phyloP scores from a whole-genome alignment of 2,329 filamentous ascomycete genomes.

The Cladosporium cucumerinum region DNA sequence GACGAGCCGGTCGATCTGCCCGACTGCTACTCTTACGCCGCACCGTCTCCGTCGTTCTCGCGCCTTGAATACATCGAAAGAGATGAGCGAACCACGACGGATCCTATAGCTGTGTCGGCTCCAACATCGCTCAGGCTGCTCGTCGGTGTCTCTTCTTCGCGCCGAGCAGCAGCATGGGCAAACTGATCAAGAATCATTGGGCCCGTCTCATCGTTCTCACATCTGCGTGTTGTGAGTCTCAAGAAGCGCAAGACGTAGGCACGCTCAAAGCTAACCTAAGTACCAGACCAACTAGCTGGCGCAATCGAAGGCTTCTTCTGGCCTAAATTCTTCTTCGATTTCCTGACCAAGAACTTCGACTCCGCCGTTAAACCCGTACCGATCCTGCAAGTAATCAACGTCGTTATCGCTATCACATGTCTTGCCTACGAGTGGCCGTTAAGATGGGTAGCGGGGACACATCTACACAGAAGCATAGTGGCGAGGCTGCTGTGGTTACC shows the following conservation, averaged over 20 bases:
- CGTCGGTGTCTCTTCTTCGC: background rate
- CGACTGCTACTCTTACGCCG: conserved; percentile 4
- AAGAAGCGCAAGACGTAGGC: background rate
- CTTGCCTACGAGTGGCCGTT: conserved; percentile 92
- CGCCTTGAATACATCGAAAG: background rate
- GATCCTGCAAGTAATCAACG: conserved; percentile 82
- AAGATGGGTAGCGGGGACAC: conserved; percentile 68
- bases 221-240: conserved; percentile 66
- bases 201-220: conserved; percentile 89
- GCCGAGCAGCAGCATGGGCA: conserved; percentile 66
- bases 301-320: conserved; percentile 89
- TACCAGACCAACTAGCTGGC: conserved; percentile 77
- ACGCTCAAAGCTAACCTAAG: background rate
- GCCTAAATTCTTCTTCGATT: conserved; percentile 99
- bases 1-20: conserved; percentile 15
- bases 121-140: conserved; percentile 3
- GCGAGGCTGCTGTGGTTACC: conserved; percentile 79
- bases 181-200: conserved; percentile 99
- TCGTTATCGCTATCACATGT: conserved; percentile 73
- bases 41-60: background rate
- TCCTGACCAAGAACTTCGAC: conserved; percentile 86
- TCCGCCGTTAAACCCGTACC: conserved; percentile 82
- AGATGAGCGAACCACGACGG: conserved; percentile 3
- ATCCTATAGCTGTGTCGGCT: conserved; percentile 11
- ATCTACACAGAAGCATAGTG: conserved; percentile 83